A percentile compares a stretch with the other conserved stretches of the same genome.
Conservation (phyloP, 805 yeast species). For the Hanseniaspora clermontiae region DNA sequence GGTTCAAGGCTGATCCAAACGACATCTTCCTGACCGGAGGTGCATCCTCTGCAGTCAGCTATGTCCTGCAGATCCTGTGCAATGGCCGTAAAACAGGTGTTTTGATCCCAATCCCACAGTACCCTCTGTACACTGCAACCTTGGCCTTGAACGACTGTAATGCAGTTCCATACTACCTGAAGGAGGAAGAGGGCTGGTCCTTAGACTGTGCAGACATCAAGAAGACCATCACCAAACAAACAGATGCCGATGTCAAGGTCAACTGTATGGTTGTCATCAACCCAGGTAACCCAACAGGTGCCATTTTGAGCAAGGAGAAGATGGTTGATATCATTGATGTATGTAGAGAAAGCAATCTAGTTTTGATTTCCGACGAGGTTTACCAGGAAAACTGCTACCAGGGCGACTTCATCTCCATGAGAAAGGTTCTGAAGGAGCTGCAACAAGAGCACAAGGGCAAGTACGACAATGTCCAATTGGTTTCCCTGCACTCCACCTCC, state of each 20-base stretch:
- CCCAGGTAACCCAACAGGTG: conserved; percentile 98
- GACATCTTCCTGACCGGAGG: conserved; percentile 82
- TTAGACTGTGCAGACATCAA: conserved; percentile 58
- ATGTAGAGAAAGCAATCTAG: conserved; percentile 75
- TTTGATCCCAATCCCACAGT: conserved; percentile 94
- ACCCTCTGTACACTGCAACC: conserved; percentile 93
- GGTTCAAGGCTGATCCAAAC: conserved; percentile 50
- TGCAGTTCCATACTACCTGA: conserved; percentile 74
- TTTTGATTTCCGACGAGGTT: conserved; percentile 92
- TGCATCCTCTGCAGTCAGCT: conserved; percentile 87
- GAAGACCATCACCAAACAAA: conserved; percentile 37
- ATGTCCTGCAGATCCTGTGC: conserved; percentile 59
- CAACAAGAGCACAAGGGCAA: conserved; percentile 37
- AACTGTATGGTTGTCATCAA: conserved; percentile 83
- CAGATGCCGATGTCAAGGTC: conserved; percentile 44
- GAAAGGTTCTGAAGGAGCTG: conserved; percentile 59
- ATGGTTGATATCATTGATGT: conserved; percentile 61
- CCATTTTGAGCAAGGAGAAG: conserved; percentile 52
- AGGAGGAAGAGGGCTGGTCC: conserved; percentile 76
- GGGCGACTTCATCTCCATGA: conserved; percentile 74
- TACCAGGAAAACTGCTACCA: conserved; percentile 85
- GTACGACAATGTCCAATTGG: conserved; percentile 68
- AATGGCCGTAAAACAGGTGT: conserved; percentile 59
- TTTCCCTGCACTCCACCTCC: conserved; percentile 92
- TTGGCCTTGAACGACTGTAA: conserved; percentile 71